phyloP scores from a whole-genome alignment of 331 rosid species.

The Stylosanthes scabra region DNA sequence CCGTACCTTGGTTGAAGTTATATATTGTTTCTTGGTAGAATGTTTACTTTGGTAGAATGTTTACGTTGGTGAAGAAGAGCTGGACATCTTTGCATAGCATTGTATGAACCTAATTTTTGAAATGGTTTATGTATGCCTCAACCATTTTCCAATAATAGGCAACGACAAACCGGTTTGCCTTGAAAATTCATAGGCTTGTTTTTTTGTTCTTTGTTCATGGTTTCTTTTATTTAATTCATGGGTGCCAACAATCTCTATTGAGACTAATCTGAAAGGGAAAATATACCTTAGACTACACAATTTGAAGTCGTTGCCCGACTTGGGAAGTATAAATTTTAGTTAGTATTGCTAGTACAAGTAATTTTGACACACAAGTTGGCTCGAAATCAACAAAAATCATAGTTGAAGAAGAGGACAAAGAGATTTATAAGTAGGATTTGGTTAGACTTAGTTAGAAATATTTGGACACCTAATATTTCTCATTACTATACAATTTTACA shows the following conservation, averaged over 20 bases:
- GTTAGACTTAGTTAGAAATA: too few relatives aligned
- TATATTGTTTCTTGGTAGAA: slow-evolving; percentile 45
- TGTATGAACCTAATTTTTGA: slow-evolving; percentile 41
- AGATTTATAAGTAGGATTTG: too few relatives aligned
- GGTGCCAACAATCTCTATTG: background rate
- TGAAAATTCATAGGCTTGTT: slow-evolving; percentile 20
- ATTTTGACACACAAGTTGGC: too few relatives aligned
- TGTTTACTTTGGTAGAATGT: slow-evolving; percentile 46
- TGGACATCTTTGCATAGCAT: slow-evolving; percentile 29
- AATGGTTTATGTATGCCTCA: slow-evolving; percentile 23
- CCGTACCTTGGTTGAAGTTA: slow-evolving; percentile 40
- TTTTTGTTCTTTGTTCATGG: background rate
- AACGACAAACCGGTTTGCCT: slow-evolving; percentile 33
- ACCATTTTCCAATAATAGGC: slow-evolving; percentile 49
- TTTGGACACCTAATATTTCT: too few relatives aligned
- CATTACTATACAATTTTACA: too few relatives aligned
- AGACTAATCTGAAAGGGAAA: too few relatives aligned
- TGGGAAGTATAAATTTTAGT: too few relatives aligned
- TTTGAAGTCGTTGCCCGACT: too few relatives aligned
- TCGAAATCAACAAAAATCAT: too few relatives aligned
- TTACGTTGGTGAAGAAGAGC: slow-evolving; percentile 43
- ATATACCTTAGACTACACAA: too few relatives aligned
- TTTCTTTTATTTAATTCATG: background rate
- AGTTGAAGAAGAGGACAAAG: too few relatives aligned
- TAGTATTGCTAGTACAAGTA: too few relatives aligned